Percentiles rank a stretch among this genome's conserved stretches.
These are phyloP conservation scores for Suillus tomentosus DNA, from an alignment of 768 basidiomycete species.

Conservation along the genomic window DNA sequence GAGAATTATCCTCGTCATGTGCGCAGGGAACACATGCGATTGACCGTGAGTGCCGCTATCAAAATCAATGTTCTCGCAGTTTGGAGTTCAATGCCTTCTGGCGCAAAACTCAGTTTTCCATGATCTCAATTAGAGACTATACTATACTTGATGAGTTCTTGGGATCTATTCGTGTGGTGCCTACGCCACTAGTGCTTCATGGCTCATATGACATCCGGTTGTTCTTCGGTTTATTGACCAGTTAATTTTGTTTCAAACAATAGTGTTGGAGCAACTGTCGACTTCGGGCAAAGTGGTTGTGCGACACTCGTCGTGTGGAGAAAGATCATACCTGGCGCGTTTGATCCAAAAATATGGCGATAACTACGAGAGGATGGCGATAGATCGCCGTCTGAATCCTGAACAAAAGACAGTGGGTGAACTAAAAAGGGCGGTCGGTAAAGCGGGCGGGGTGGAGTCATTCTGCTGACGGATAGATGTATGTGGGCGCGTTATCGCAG, in stretches of 20 bases:
- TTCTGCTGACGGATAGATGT: slow-evolving; percentile 16
- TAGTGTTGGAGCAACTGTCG: slow-evolving; percentile 70
- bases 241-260: slow-evolving; percentile 11
- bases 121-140: neutral
- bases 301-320: slow-evolving; percentile 70
- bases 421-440: slow-evolving; percentile 61
- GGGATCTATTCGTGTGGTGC: slow-evolving; percentile 7
- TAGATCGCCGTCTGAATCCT: slow-evolving; percentile 76
- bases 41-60: neutral
- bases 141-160: neutral
- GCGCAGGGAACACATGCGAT: neutral
- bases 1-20: neutral
- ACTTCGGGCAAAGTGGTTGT: slow-evolving; percentile 45
- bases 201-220: neutral
- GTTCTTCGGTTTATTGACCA: slow-evolving; percentile 6
- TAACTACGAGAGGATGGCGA: slow-evolving; percentile 75
- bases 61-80: slow-evolving; percentile 8
- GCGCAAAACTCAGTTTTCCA: neutral
- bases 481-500: neutral
- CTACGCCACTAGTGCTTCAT: slow-evolving; percentile 5
- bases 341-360: slow-evolving; percentile 71
- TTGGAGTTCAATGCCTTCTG: neutral
- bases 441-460: slow-evolving; percentile 48
- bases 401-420: slow-evolving; percentile 86
- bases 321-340: slow-evolving; percentile 62